These are phyloP conservation scores for Phaeosphaeria sp. DNA, from an alignment of 2,329 filamentous ascomycete species.

Conservation along the genomic window DNA sequence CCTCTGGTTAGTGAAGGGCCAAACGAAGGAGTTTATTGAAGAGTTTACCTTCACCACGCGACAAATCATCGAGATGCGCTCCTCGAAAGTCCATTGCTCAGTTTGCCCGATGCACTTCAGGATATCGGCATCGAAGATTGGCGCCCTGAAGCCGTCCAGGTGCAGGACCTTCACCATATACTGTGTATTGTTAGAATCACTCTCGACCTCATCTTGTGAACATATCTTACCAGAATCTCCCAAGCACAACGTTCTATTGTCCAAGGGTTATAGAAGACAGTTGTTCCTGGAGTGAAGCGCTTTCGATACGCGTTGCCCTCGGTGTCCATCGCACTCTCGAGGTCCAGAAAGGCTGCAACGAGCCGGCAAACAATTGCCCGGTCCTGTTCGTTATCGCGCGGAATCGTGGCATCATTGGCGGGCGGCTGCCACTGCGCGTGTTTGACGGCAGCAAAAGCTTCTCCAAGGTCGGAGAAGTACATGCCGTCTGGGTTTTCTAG, in stretches of 20 bases:
- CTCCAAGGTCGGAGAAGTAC: slow-evolving; percentile 11
- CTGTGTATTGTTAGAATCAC: not conserved
- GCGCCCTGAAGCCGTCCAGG: slow-evolving; percentile 10
- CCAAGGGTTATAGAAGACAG: slow-evolving; percentile 13
- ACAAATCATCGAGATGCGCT: slow-evolving; percentile 19
- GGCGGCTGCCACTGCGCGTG: slow-evolving; percentile 10
- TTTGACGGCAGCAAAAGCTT: slow-evolving; percentile 7
- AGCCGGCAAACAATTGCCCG: slow-evolving; percentile 3
- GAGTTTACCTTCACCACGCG: slow-evolving; percentile 10
- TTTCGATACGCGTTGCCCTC: slow-evolving; percentile 14
- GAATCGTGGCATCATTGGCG: slow-evolving; percentile 10
- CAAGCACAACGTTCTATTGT: slow-evolving; percentile 19
- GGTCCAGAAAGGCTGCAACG: slow-evolving; percentile 14
- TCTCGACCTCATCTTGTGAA: not conserved
- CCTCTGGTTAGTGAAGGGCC: not conserved
- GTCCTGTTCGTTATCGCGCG: slow-evolving; percentile 9
- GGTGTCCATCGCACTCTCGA: slow-evolving; percentile 7
- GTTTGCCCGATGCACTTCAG: slow-evolving; percentile 17
- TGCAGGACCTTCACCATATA: slow-evolving; percentile 10
- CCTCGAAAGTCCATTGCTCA: slow-evolving; percentile 13
- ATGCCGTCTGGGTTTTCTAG: slow-evolving; percentile 1
- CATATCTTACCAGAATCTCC: slow-evolving; percentile 13
- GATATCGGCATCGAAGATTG: slow-evolving; percentile 15
- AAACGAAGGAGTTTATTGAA: not conserved
- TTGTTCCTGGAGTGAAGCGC: slow-evolving; percentile 10